Percentiles rank a stretch among this genome's conserved stretches.
Conservation (phyloP, 1,139 yeast species). For the Saccharomyces hybrid region DNA sequence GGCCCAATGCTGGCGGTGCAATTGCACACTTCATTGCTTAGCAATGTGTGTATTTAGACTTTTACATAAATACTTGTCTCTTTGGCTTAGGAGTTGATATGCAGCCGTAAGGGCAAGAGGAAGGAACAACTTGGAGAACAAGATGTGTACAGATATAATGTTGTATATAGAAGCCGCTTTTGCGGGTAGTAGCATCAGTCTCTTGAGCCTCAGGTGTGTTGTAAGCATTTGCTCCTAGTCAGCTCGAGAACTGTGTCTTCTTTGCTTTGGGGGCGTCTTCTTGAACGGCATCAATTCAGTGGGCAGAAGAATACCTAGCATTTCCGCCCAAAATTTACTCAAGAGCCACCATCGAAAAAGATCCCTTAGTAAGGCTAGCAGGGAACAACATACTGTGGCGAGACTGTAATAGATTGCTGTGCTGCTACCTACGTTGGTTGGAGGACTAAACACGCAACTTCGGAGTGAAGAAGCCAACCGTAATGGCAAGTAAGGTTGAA, state of each 20-base stretch:
- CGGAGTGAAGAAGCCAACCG: too few species aligned
- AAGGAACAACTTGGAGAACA: too few species aligned
- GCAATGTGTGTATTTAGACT: too few species aligned
- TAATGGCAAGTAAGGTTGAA: not conserved
- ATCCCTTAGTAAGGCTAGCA: not conserved
- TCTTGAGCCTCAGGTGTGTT: too few species aligned
- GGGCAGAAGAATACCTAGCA: not conserved
- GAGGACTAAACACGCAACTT: not conserved
- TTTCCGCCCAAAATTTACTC: not conserved
- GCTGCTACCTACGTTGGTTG: not conserved
- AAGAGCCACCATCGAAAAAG: not conserved
- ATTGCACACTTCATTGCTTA: too few species aligned
- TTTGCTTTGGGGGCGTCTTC: not conserved
- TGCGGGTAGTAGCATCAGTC: not conserved
- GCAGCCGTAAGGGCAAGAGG: too few species aligned
- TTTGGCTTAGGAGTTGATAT: too few species aligned
- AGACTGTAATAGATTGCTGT: not conserved
- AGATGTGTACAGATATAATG: too few species aligned
- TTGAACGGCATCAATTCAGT: conserved; percentile 1
- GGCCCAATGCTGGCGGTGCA: too few species aligned
- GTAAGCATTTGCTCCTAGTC: not conserved
- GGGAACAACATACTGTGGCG: not conserved
- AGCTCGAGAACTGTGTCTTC: not conserved
- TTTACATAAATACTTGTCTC: too few species aligned
- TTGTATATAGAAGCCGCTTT: too few species aligned